Base-by-base conservation (phyloP, 805 yeast genomes). In the Nakazawaea molendinolei region DNA sequence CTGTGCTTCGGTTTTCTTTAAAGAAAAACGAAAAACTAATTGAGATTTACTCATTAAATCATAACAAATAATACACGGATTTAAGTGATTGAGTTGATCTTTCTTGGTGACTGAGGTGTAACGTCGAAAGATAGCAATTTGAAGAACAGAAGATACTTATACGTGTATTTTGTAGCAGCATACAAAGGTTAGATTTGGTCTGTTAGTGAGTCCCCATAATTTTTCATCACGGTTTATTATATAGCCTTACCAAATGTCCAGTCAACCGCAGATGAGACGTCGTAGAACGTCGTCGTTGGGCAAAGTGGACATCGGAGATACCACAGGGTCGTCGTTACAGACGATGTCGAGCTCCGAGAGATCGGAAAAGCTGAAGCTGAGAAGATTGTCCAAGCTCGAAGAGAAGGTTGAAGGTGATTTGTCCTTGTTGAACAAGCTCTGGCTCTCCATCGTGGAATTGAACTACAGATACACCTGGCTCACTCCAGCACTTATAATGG, bases 281-380 rank as follows among this genome's bases (percentile, higher is more conserved):
- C 61, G 70, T 45, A 60, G 86, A 45, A 68, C 74, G 8, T 79
- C 92, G 1, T 79, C 89, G 0, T 80, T 86, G 12, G 95, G 95
- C 3, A 68, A 72, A 23, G 74, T 86, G 34, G 69, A 76, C 35
- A 60, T 86, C 4, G 95, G 95, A 17, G 95, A 86, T 51, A 76
- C 69, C 10, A 54, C 76, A 6, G 80, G 76, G 2, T 79, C 85
- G 2, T 68, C 82, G 1, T 63, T 86, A 28, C 65, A 85, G 9
- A 80, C 94, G 1, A 76, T 79, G 74, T 59, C 65, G n/a, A 61
- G 71, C 16, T 59, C 72, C 9, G 60, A 60, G 35, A 52, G 60
- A 39, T 60, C 63, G 40, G 61, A 67, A 42, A 57, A 56, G 34
- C 65, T 65, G 24, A 51, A 71, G 37, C 41, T 46, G 36, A 48